Base-by-base conservation (phyloP, 139 green algal species). In the Pseudopediastrum boryanum region DNA sequence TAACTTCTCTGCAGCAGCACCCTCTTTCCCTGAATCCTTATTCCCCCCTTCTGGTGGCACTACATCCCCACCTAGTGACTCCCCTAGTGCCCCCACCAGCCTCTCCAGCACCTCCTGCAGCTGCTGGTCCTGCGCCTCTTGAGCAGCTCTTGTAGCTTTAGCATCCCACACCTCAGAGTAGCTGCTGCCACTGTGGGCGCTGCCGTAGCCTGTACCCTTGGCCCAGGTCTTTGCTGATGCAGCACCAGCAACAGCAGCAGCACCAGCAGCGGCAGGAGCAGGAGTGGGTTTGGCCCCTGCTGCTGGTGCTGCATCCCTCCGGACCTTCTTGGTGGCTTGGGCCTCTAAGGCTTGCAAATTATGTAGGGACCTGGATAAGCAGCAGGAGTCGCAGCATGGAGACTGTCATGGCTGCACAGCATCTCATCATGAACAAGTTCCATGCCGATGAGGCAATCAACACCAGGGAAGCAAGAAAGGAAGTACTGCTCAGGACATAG, bases 101-200 rank as follows among this genome's bases (percentile, higher is more conserved):
- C 64, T 38, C 31, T 69, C 71, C 39, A 94, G 72, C 64, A 93
- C 39, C 38, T 31, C 69, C 23, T 73, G 73, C n/a, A 92, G 79
- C 84, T 95, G 88, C 23, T 84, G 70, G 67, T 95, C 91, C 0
- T 87, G 85, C 0, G 91, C 90, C 7, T 80, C 76, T 77, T 95
- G 91, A 35, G 90, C 88, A 6, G 84, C 82, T 56, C 85, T 81
- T 3, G 83, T 61, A 42, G 76, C 70, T 65, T 85, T 87, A 5
- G 90, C 81, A 54, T 95, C 87, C 90, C 90, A 94, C 62, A 86
- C 75, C 27, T 83, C 62, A 8, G 56, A 46, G 21, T 12, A n/a
- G 46, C 46, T 56, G 46, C 42, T 38, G 27, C 68, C n/a, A 5
- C 75, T 64, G 61, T 19, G 2, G 27, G 19, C 10, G 38, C 44